Evolutionary conservation across 202 grass and related monocot species (phyloP).

Genomic region (Dendrocalamus latiflorus): DNA sequence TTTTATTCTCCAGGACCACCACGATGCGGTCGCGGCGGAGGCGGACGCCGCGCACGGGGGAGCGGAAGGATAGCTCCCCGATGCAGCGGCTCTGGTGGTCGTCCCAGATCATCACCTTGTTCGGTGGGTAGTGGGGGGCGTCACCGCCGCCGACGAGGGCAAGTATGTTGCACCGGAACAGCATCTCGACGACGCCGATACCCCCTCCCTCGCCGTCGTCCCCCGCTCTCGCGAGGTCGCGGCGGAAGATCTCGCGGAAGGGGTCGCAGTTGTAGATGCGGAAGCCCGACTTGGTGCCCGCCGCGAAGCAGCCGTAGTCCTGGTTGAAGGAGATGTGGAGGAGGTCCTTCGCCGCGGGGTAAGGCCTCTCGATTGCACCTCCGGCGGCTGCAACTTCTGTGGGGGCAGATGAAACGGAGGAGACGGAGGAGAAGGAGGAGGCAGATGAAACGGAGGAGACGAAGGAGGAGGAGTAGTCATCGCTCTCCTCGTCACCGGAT

Average conservation of each 20-base stretch:
- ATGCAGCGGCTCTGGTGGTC: conserved; percentile 98
- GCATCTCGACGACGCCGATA: conserved; percentile 91
- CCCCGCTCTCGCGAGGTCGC: conserved; percentile 44
- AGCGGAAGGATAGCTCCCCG: conserved; percentile 91
- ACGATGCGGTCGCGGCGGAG: conserved; percentile 87
- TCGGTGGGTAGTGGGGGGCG: conserved; percentile 66
- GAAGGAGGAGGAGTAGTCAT: neutral
- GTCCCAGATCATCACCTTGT: conserved; percentile 99
- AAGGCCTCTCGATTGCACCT: neutral
- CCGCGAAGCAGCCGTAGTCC: conserved; percentile 91
- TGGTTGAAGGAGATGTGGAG: conserved; percentile 97
- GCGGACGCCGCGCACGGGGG: conserved; percentile 73
- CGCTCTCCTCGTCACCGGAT: conserved; percentile 30
- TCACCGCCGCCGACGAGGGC: conserved; percentile 80
- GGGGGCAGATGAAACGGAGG: neutral
- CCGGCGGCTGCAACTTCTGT: neutral
- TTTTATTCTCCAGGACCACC: conserved; percentile 77
- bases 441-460: neutral
- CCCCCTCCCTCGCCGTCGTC: conserved; percentile 54
- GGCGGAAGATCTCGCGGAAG: conserved; percentile 93
- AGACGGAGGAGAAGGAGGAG: neutral
- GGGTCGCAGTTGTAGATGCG: conserved; percentile 97
- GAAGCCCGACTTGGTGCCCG: conserved; percentile 71
- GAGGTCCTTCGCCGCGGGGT: conserved; percentile 42
- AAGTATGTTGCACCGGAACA: conserved; percentile 96